Base-by-base conservation (phyloP, 768 basidiomycete genomes). In the Lyophyllum semitale region DNA sequence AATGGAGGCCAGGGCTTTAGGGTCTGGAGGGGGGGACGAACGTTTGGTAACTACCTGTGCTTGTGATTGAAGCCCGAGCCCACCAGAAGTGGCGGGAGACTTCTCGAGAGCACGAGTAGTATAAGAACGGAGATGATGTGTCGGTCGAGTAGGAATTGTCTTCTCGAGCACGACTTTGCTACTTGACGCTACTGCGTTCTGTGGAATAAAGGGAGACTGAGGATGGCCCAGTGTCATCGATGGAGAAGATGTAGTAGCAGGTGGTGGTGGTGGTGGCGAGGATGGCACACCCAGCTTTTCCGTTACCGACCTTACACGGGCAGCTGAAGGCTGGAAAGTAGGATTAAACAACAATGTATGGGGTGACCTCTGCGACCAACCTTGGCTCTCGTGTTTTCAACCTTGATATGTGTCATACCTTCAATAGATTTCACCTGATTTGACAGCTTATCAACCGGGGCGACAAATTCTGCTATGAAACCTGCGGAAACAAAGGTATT, bases 401-500 rank as follows among this genome's bases (percentile, higher is more conserved):
- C 26, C 22, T 62, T 48, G 11, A 12, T 20, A 20, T 15, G 38
- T 15, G 33, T 27, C 4, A 27, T 26, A 11, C 35, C 20, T 18
- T 25, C 37, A 4, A 26, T 52, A 38, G 23, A 22, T 44, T 55
- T 35, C 23, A 46, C 30, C n/a, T 29, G 18, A 13, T 49, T 12
- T 18, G 33, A 27, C 18, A 30, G 22, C 18, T 30, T 22, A 48
- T 41, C 53, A 32, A 18, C 15, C 9, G 53, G 26, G 33, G 69
- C 71, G 29, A 71, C 70, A 32, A 81, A 80, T 47, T 78, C 77
- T 13, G 75, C 76, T 53, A 80, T 66, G 43, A 79, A 77, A 18
- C 81, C 79, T n/a, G 73, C 77, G 9, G 80, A 80, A 11, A 82
- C 74, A 52, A 83, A 81, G n/a, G 79, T 73, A 62, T 77, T 81